Evolutionary conservation across 331 rosid genomes (phyloP), one percentile per base, ranked within the genome.

Genomic region (Quercus tomentella): DNA sequence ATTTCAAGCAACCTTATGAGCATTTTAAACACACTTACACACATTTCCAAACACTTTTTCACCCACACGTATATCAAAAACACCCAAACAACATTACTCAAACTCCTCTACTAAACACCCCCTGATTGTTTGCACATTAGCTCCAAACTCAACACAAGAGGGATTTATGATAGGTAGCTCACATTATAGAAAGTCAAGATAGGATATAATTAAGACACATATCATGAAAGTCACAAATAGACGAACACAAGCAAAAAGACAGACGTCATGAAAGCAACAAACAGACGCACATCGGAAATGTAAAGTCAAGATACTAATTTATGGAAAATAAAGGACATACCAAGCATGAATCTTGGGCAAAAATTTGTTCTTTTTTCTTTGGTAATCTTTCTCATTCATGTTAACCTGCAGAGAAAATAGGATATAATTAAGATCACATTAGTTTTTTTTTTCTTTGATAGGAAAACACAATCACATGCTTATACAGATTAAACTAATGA

Each of bases 291-390:
- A 52, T 22, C 12, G 23, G 66, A 68, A 77, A n/a, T 35, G 72
- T 14, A 71, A 26, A 70, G 20, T 56, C 52, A 74, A 60, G 70
- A 80, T 4, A 25, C 35, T 61, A 14, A 54, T 37, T 41, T 49
- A 66, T 74, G n/a, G 78, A 74, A 22, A 31, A 7, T 57, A 52
- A 37, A 63, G 63, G 73, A 58, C 73, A 75, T 89, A 96, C 99
- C 99, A 96, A 6, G 98, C 94, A 88, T 96, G 99, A 79, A 96
- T 96, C 87, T 96, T 96, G 15, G 99, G 97, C 80, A 96, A 88
- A 85, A 96, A 96, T 84, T 96, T 96, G 75, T 96, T 96, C 91
- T 96, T 96, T 83, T 93, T 96, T 82, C 99, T 91, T 85, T 91
- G 97, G 82, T 93, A 96, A 86, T 96, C 99, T 82, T 76, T 96